A percentile compares a stretch with the other conserved stretches of the same genome.
These are phyloP conservation scores for Escallonia rubra DNA, from an alignment of 129 eudicot species.

Conservation along the genomic window DNA sequence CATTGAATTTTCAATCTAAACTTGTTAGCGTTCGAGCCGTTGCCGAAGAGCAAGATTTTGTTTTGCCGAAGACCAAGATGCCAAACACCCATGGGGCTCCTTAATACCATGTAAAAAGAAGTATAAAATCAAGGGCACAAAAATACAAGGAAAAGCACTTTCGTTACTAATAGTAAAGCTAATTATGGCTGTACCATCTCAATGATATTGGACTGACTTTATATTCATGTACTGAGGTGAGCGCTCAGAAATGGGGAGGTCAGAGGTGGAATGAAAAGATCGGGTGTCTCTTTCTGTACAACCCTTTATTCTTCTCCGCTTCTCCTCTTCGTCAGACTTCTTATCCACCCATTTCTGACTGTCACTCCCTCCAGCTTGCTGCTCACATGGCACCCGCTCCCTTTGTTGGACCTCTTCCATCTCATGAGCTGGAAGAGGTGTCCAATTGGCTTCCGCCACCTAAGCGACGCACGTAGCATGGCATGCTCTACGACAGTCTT, in stretches of 20 bases:
- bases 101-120: too few relatives aligned
- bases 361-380: constrained; percentile 40
- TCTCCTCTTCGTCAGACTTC: constrained; percentile 45
- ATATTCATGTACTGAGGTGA: neutral
- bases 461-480: constrained; percentile 41
- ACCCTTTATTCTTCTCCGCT: constrained; percentile 28
- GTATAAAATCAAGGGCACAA: neutral
- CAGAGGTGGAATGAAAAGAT: neutral
- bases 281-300: constrained; percentile 8
- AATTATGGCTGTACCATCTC: constrained; percentile 11
- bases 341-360: constrained; percentile 54
- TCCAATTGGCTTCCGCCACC: constrained; percentile 87
- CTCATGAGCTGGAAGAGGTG: constrained; percentile 65
- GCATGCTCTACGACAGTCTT: constrained; percentile 68
- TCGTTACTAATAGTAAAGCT: constrained; percentile 4
- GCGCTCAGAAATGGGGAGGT: constrained; percentile 12
- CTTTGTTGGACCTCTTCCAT: constrained; percentile 53
- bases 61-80: too few relatives aligned
- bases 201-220: neutral
- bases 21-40: too few relatives aligned
- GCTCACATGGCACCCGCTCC: constrained; percentile 37
- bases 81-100: neutral
- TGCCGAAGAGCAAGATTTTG: too few relatives aligned
- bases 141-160: constrained; percentile 6
- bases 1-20: too few relatives aligned